Base-by-base conservation (phyloP, 805 yeast genomes). In the Blastobotrys attinorum region DNA sequence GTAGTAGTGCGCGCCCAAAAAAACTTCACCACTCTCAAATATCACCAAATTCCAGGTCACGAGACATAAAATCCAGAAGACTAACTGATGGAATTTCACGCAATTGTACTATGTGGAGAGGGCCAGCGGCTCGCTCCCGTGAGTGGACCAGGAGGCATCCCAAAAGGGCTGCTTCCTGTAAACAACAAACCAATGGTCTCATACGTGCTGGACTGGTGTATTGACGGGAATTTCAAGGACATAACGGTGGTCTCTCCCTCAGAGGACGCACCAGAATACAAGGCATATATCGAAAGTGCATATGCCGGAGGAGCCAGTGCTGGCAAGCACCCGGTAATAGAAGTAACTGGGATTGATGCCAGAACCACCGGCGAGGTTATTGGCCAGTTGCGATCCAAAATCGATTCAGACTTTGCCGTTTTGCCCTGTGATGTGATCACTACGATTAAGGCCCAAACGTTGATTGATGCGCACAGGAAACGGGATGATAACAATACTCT, bases 371-470 rank as follows among this genome's bases (percentile, higher is more conserved):
- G 56, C n/a, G 55, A 53, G 34, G 43, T 48, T 16, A 40, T 54
- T n/a, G 31, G 22, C 8, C 40, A 41, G 6, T 33, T 50, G 32
- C 40, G 43, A 21, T 35, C 32, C 15, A 39, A 40, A 8, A 29
- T 21, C 20, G 46, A 39, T 32, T 47, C 51, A 40, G 80, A 81
- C 58, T 81, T 87, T 56, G 85, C 88, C n/a, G 63, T 92, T 25
- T 65, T 92, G 44, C 97, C 97, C 5, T 90, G 97, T 66, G 98
- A 94, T 62, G 85, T 92, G 59, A 71, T 94, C 43, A 88, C 97
- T 2, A 90, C 89, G 59, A 69, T 90, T 31, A 95, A 96, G 3
- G 96, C 97, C 8, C 90, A 85, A 56, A 81, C 82, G 16, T 71
- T 92, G 25, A 77, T 88, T 37, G 95, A 90, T 57, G 83, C 82